These are phyloP conservation scores for Epichloe gansuensis DNA, from an alignment of 2,329 filamentous ascomycete genomes.

Conservation along the genomic window DNA sequence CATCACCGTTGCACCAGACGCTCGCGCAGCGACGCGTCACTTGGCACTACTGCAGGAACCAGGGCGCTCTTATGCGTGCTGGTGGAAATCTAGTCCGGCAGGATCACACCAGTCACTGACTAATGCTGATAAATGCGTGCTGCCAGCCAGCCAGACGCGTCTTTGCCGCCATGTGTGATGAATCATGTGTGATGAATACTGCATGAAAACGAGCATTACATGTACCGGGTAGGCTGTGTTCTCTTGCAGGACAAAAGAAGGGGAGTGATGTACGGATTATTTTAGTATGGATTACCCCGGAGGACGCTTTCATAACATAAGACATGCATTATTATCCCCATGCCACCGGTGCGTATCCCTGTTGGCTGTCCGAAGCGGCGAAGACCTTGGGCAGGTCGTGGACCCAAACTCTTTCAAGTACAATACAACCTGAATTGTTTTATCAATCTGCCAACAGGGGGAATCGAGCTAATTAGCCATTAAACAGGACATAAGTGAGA, in stretches of 20 bases:
- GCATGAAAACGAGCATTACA: neutral
- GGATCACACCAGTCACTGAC: neutral
- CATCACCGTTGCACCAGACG: neutral
- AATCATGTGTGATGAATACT: neutral
- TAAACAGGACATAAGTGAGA: too few species aligned
- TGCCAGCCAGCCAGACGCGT: neutral
- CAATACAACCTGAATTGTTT: too few species aligned
- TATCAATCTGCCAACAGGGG: too few species aligned
- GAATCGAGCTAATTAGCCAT: too few species aligned
- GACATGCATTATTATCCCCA: too few species aligned
- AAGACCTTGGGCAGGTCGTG: too few species aligned
- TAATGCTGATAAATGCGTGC: neutral
- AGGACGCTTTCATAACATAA: too few species aligned
- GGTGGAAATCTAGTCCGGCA: neutral
- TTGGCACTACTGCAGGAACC: slow-evolving; percentile 3
- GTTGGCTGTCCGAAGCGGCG: too few species aligned
- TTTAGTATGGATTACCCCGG: too few species aligned
- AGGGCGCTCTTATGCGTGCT: neutral
- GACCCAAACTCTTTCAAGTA: too few species aligned
- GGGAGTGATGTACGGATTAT: too few species aligned
- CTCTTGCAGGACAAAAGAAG: neutral
- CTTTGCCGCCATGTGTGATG: neutral
- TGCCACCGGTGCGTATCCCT: too few species aligned
- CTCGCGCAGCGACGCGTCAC: neutral
- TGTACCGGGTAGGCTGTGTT: neutral